These are phyloP conservation scores for Trichosanthes truncata DNA, from an alignment of 306 rosid species.

Conservation along the genomic window DNA sequence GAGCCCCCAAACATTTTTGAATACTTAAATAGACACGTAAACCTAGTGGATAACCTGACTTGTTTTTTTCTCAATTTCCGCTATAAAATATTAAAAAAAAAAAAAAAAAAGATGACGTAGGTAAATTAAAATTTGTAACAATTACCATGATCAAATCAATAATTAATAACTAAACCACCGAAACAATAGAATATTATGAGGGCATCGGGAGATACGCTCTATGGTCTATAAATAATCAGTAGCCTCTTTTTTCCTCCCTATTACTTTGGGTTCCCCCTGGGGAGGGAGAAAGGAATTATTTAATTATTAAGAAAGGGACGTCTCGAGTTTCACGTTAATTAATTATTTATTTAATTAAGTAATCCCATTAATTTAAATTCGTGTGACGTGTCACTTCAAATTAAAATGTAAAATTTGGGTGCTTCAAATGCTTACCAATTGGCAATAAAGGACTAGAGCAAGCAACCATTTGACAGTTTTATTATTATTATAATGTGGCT, in stretches of 20 bases:
- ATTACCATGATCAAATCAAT: not conserved
- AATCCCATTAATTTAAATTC: not conserved
- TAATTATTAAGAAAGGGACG: not conserved
- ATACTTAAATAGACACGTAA: not conserved
- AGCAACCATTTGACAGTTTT: not conserved
- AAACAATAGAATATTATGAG: not conserved
- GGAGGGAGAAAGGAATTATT: not conserved
- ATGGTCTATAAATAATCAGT: not conserved
- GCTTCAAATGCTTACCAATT: not conserved
- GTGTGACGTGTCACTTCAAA: not conserved
- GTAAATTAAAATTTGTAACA: not conserved
- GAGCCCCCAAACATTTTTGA: not conserved
- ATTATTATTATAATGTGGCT: not conserved
- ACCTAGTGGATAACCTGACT: not conserved
- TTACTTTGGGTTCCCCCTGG: not conserved
- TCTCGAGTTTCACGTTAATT: not conserved
- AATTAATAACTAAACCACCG: not conserved
- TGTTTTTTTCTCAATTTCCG: not conserved
- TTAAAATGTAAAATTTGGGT: not conserved
- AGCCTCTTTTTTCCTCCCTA: not conserved
- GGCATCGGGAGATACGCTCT: not conserved
- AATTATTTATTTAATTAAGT: not conserved
- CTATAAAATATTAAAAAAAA: not conserved
- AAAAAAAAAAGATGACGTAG: not conserved
- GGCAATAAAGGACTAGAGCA: not conserved